These are phyloP conservation scores for Talaromyces wortmannii DNA, from an alignment of 495 filamentous ascomycete species.

Conservation along the genomic window DNA sequence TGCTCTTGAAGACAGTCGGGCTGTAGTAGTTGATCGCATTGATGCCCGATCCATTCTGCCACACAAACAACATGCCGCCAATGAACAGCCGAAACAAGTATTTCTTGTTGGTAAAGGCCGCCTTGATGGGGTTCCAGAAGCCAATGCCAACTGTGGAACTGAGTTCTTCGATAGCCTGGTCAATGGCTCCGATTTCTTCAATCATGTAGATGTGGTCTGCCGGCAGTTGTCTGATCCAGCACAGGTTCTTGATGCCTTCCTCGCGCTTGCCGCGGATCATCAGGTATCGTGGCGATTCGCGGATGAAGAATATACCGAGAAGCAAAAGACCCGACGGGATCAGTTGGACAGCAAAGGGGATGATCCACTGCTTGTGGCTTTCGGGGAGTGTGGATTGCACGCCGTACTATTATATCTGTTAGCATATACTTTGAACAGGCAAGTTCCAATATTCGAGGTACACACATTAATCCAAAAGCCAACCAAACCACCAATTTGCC, in stretches of 20 bases:
- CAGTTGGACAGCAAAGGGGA: slow-evolving; percentile 52
- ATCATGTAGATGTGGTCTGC: slow-evolving; percentile 56
- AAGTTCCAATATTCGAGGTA: neutral
- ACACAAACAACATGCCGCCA: slow-evolving; percentile 60
- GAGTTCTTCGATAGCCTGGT: slow-evolving; percentile 52
- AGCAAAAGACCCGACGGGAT: slow-evolving; percentile 45
- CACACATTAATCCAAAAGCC: slow-evolving; percentile 64
- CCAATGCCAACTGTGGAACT: slow-evolving; percentile 47
- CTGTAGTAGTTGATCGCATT: slow-evolving; percentile 65
- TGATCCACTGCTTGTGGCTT: slow-evolving; percentile 44
- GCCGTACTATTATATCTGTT: slow-evolving; percentile 25
- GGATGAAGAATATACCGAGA: slow-evolving; percentile 38
- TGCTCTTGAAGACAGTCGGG: slow-evolving; percentile 51
- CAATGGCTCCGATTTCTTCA: slow-evolving; percentile 57
- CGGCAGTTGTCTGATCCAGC: slow-evolving; percentile 57
- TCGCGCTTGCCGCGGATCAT: slow-evolving; percentile 41
- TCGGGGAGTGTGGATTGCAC: slow-evolving; percentile 24
- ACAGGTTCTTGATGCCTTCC: slow-evolving; percentile 50
- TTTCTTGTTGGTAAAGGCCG: slow-evolving; percentile 34
- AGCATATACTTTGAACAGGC: slow-evolving; percentile 7
- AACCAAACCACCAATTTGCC: slow-evolving; percentile 67
- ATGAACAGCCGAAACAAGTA: slow-evolving; percentile 60
- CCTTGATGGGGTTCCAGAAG: slow-evolving; percentile 62
- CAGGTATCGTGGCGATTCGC: slow-evolving; percentile 56
- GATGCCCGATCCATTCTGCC: slow-evolving; percentile 61